Evolutionary conservation across 495 filamentous ascomycete genomes (phyloP).

Genomic region (Penicillium ucsense): DNA sequence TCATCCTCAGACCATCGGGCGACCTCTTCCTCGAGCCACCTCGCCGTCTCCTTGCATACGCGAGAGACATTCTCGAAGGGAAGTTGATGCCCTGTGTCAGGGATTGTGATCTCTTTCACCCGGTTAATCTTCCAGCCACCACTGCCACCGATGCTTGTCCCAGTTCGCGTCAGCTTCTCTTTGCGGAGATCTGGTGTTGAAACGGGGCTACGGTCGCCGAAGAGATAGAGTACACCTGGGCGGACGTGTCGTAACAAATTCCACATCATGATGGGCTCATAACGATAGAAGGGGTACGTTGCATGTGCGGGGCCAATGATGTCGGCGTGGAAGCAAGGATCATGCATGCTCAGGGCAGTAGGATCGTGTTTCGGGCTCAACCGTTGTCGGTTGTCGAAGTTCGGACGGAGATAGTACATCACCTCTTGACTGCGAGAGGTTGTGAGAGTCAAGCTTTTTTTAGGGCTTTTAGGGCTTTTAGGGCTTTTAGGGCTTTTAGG

Average conservation of each 20-base stretch:
- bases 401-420: constrained; percentile 34
- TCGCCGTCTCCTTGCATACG: constrained; percentile 25
- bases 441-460: too few relatives aligned
- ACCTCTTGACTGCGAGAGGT: constrained; percentile 42
- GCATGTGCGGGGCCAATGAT: constrained; percentile 32
- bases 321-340: constrained; percentile 6
- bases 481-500: too few relatives aligned
- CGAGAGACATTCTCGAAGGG: constrained; percentile 52
- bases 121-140: constrained; percentile 33
- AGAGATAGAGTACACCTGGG: constrained; percentile 60
- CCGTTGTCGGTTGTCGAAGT: constrained; percentile 5
- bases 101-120: constrained; percentile 44
- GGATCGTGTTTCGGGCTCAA: not conserved
- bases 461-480: too few relatives aligned
- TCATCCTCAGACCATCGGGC: not conserved
- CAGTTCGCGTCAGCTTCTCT: constrained; percentile 11
- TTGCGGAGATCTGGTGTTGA: constrained; percentile 19
- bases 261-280: constrained; percentile 17
- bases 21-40: not conserved
- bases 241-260: constrained; percentile 24
- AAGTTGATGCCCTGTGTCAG: constrained; percentile 55
- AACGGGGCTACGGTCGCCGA: constrained; percentile 36
- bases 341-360: not conserved
- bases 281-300: constrained; percentile 35
- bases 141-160: constrained; percentile 23